Evolutionary conservation across 192 early-diverging fungal species (phyloP).

Genomic region (Linnemannia elongata): DNA sequence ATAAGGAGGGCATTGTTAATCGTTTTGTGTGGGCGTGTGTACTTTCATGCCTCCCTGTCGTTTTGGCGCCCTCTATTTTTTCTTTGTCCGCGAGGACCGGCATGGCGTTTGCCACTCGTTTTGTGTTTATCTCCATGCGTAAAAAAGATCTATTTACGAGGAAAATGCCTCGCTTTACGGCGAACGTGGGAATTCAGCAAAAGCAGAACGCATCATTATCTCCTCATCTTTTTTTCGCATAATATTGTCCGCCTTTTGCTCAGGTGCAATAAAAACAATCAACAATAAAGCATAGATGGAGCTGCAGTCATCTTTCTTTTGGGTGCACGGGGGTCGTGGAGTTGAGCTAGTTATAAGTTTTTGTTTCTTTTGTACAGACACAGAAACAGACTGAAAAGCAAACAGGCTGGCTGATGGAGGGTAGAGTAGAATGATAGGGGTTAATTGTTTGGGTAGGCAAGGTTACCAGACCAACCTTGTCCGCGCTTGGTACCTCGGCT

Average conservation of each 20-base stretch:
- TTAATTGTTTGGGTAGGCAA: too few relatives aligned
- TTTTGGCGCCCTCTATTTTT: background rate
- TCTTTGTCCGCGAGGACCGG: background rate
- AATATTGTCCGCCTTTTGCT: background rate
- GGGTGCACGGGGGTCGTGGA: background rate
- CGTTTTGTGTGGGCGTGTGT: background rate
- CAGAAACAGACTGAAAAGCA: too few relatives aligned
- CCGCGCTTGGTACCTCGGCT: too few relatives aligned
- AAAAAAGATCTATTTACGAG: too few relatives aligned
- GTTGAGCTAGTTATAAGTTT: too few relatives aligned
- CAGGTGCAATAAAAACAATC: background rate
- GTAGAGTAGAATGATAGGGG: too few relatives aligned
- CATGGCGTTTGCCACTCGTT: background rate
- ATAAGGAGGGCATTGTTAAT: background rate
- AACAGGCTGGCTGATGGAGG: too few relatives aligned
- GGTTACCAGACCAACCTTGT: too few relatives aligned
- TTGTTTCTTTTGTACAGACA: too few relatives aligned
- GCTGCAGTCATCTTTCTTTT: background rate
- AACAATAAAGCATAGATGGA: background rate
- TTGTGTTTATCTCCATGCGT: background rate
- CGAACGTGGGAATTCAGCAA: conserved; percentile 4
- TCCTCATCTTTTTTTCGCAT: background rate
- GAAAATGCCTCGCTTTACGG: background rate
- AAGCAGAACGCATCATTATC: conserved; percentile 1
- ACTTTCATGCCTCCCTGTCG: background rate